Evolutionary conservation across 495 filamentous ascomycete species (phyloP), one percentile per base, ranked within the genome.

Genomic region (Xylaria intraflava): DNA sequence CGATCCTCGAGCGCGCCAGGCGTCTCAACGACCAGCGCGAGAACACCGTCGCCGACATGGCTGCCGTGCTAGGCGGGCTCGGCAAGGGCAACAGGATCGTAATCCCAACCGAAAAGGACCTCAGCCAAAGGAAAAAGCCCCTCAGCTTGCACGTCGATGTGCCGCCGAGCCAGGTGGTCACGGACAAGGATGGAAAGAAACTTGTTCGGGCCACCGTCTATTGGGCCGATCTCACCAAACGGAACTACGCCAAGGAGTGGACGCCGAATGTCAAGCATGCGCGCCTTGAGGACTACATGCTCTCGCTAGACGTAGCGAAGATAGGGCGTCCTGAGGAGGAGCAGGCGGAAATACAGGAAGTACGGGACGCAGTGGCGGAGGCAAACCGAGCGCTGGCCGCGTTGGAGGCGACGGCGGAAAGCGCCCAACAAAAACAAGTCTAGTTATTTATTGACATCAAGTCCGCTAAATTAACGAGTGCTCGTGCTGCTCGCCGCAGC

Each of bases 1-100:
- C 65, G 67, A 68, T 70, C 57, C 67, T 78, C 60, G 71, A 83
- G 59, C 76, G 87, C 29, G 86, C 81, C 10, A 65, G 72, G 22
- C 75, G 69, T 43, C 66, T 96, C 26, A 90, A 89, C 84, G 76
- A 96, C 74, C 89, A 95, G 75, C 89, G 85, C 68, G 87, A 87
- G n/a, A 95, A 91, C 65, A 78, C 76, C 10, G 75, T 95, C 17
- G 93, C 93, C 24, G 93, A 98, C 68, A 70, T 97, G 22, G 88
- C 93, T 1, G 83, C 82, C 22, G 86, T 94, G 9, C 72, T 97
- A 43, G 66, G 60, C 5, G 83, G 82, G 7, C 35, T 55, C 0
- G 77, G 72, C 38, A 67, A 71, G 60, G 70, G 70, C 22, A 74
- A 76, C 53, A 70, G 66, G 57, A 74, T 81, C 29, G 38, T 49